Percentiles rank a stretch among this genome's conserved stretches.
These are phyloP conservation scores for Fusarium sp. DNA, from an alignment of 2,329 filamentous ascomycete species.

Conservation along the genomic window DNA sequence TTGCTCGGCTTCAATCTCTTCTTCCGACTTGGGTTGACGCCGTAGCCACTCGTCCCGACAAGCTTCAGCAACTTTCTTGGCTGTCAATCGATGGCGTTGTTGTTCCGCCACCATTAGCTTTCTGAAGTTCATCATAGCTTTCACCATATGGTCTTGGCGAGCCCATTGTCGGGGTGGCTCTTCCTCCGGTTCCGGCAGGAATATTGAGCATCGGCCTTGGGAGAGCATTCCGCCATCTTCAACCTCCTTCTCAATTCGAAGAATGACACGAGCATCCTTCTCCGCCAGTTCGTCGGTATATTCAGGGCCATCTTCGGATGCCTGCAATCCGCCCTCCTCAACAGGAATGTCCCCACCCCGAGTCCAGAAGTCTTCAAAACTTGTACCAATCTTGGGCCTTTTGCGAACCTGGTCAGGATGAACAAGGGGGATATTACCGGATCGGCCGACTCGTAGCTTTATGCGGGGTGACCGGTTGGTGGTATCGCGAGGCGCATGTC, in stretches of 20 bases:
- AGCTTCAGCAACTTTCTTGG: conserved; percentile 84
- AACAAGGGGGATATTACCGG: conserved; percentile 66
- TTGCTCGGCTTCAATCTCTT: conserved; percentile 87
- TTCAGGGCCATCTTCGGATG: conserved; percentile 68
- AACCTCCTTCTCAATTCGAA: conserved; percentile 79
- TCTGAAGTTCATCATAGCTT: conserved; percentile 84
- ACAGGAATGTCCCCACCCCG: conserved; percentile 67
- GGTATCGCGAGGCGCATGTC: conserved; percentile 34
- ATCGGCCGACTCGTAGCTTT: conserved; percentile 61
- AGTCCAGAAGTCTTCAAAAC: conserved; percentile 71
- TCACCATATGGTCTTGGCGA: conserved; percentile 87
- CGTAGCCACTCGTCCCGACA: conserved; percentile 82
- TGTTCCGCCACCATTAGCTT: conserved; percentile 86
- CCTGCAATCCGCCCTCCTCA: conserved; percentile 70
- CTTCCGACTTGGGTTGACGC: conserved; percentile 80
- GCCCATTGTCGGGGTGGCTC: conserved; percentile 86
- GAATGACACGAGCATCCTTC: conserved; percentile 78
- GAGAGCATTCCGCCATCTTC: conserved; percentile 83
- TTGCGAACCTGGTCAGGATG: conserved; percentile 72
- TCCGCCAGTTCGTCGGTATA: conserved; percentile 74
- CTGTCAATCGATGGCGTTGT: conserved; percentile 79
- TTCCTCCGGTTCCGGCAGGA: conserved; percentile 78
- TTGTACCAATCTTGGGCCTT: conserved; percentile 66
- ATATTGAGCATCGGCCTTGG: conserved; percentile 77
- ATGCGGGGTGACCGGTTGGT: conserved; percentile 61